Percentiles rank a stretch among this genome's conserved stretches.
phyloP scores from a whole-genome alignment of 106 monocot species.

The Agapanthus africanus region DNA sequence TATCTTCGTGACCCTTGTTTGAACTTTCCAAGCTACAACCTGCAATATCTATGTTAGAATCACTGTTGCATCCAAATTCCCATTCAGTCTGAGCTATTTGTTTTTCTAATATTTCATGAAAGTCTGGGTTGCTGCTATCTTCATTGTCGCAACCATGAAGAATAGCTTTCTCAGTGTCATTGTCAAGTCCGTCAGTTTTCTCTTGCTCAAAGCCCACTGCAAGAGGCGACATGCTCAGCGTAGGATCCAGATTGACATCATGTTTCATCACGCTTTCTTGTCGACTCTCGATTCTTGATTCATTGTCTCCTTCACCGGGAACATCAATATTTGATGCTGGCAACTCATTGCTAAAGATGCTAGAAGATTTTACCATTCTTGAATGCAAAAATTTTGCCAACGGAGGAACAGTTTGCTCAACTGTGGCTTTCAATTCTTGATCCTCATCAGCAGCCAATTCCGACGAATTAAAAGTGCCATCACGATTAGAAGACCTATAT shows the following conservation, averaged over 20 bases:
- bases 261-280: neutral
- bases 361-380: neutral
- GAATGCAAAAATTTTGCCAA: conserved; percentile 9
- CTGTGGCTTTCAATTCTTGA: neutral
- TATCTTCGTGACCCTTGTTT: conserved; percentile 13
- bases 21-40: neutral
- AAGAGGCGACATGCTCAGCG: neutral
- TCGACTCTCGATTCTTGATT: neutral
- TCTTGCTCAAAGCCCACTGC: neutral
- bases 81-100: conserved; percentile 1
- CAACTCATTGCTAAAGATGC: neutral
- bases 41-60: neutral
- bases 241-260: neutral
- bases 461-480: neutral
- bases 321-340: neutral
- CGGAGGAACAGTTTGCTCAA: neutral
- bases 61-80: conserved; percentile 13
- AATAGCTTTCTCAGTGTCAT: neutral
- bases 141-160: neutral
- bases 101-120: neutral
- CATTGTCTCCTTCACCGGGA: conserved; percentile 1
- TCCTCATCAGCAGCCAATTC: neutral
- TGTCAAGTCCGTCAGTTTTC: neutral
- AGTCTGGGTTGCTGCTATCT: conserved; percentile 10
- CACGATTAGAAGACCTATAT: conserved; percentile 1